Conservation (phyloP, 768 basidiomycete genomes). For the Rhizopogon rudus region DNA sequence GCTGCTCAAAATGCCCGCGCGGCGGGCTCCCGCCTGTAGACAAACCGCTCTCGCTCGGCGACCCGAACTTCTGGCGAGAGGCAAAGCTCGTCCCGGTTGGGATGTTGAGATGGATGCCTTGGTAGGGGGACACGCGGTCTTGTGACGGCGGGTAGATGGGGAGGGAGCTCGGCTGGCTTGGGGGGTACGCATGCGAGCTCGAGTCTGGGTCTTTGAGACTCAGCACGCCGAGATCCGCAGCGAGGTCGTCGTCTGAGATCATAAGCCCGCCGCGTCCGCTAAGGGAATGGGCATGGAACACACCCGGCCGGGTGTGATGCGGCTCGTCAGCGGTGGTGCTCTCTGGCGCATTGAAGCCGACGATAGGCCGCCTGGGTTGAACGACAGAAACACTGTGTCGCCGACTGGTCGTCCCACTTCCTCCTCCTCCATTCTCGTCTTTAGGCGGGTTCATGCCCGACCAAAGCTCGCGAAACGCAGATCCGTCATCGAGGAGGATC, state of each 20-base stretch:
- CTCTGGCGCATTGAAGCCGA: constrained; percentile 64
- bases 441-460: constrained; percentile 59
- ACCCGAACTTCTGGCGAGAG: constrained; percentile 46
- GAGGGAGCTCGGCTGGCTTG: constrained; percentile 69
- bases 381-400: constrained; percentile 83
- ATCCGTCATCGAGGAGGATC: constrained; percentile 70
- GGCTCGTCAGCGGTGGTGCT: constrained; percentile 39
- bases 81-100: constrained; percentile 39
- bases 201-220: constrained; percentile 40
- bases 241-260: constrained; percentile 78
- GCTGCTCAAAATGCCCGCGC: constrained; percentile 41
- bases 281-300: constrained; percentile 28
- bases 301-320: constrained; percentile 19
- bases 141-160: constrained; percentile 64
- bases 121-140: constrained; percentile 52
- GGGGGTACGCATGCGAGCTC: constrained; percentile 45
- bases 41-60: constrained; percentile 59
- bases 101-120: constrained; percentile 57
- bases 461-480: constrained; percentile 73
- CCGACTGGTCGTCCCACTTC: constrained; percentile 79
- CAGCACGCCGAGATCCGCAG: constrained; percentile 61
- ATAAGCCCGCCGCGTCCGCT: constrained; percentile 55
- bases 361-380: constrained; percentile 62
- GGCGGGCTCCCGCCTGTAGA: constrained; percentile 49
- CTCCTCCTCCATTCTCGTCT: constrained; percentile 57